A percentile compares a stretch with the other conserved stretches of the same genome.
phyloP scores from a whole-genome alignment of 139 green algal genomes.

The Penium margaritaceum region DNA sequence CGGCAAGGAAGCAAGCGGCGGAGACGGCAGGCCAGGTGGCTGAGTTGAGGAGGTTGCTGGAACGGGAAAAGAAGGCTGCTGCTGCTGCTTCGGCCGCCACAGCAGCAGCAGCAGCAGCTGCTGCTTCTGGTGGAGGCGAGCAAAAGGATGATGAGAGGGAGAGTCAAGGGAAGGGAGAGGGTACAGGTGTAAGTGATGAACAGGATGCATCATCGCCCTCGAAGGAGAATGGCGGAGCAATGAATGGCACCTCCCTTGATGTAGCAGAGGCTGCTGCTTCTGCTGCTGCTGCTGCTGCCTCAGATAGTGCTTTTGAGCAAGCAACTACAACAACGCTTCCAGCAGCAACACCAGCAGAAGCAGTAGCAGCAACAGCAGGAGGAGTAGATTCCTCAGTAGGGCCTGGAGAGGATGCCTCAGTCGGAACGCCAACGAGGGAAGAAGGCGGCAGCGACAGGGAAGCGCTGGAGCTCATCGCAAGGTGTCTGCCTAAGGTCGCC shows the following conservation, averaged over 20 bases:
- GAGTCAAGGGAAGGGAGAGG: not conserved
- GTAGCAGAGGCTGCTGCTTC: no score
- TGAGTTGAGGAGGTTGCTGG: not conserved
- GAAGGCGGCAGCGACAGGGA: not conserved
- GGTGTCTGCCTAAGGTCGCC: constrained; percentile 38
- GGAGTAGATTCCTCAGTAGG: not conserved
- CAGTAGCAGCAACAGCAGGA: not conserved
- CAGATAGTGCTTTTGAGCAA: not conserved
- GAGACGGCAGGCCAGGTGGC: not conserved
- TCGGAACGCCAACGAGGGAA: not conserved
- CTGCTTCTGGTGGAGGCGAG: no score
- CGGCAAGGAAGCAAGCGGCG: not conserved
- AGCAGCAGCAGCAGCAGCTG: no score
- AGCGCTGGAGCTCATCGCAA: constrained; percentile 22
- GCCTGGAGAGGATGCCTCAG: not conserved
- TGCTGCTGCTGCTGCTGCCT: constrained; percentile 1
- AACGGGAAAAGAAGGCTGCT: not conserved
- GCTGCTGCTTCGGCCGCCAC: no score
- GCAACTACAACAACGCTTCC: not conserved
- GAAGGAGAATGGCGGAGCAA: no score
- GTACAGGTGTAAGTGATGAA: not conserved
- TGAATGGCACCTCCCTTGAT: no score
- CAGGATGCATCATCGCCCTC: no score
- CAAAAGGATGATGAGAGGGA: not conserved
- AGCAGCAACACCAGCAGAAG: no score